These are phyloP conservation scores for Claviceps sp. DNA, from an alignment of 2,329 filamentous ascomycete species.

Conservation along the genomic window DNA sequence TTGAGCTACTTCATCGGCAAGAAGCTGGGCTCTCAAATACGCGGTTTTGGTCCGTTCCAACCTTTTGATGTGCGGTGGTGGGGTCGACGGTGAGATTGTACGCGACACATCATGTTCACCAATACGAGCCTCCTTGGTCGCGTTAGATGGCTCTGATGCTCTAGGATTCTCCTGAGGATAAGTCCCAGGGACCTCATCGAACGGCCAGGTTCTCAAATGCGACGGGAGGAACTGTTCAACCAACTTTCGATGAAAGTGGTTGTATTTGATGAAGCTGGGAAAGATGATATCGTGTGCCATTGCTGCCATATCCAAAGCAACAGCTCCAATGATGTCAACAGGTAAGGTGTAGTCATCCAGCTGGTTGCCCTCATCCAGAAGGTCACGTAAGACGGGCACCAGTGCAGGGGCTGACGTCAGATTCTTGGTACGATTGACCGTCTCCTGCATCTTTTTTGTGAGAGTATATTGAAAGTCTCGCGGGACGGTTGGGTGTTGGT, in stretches of 20 bases:
- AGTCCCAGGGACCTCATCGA: conserved; percentile 13
- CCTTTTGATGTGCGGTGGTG: conserved; percentile 3
- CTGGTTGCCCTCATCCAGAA: conserved; percentile 9
- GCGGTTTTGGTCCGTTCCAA: conserved; percentile 7
- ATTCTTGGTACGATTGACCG: conserved; percentile 11
- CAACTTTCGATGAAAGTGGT: conserved; percentile 13
- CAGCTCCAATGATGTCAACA: conserved; percentile 12
- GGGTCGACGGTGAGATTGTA: background rate
- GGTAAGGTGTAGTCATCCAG: conserved; percentile 8
- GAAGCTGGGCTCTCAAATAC: conserved; percentile 3
- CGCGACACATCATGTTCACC: background rate
- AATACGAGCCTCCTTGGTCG: background rate
- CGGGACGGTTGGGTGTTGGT: conserved; percentile 13
- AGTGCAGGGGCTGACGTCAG: conserved; percentile 16
- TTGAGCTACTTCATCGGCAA: conserved; percentile 6
- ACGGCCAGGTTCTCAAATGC: conserved; percentile 9
- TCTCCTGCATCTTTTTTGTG: conserved; percentile 5
- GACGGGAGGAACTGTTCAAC: conserved; percentile 11
- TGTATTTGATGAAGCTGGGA: conserved; percentile 17
- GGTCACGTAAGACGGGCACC: conserved; percentile 12
- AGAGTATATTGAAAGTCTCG: conserved; percentile 11
- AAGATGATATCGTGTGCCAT: conserved; percentile 13
- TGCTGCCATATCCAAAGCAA: conserved; percentile 19
- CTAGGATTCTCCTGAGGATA: conserved; percentile 13
- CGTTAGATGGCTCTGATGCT: background rate